Conservation (phyloP, 495 filamentous ascomycete genomes). For the Daldinia decipiens region DNA sequence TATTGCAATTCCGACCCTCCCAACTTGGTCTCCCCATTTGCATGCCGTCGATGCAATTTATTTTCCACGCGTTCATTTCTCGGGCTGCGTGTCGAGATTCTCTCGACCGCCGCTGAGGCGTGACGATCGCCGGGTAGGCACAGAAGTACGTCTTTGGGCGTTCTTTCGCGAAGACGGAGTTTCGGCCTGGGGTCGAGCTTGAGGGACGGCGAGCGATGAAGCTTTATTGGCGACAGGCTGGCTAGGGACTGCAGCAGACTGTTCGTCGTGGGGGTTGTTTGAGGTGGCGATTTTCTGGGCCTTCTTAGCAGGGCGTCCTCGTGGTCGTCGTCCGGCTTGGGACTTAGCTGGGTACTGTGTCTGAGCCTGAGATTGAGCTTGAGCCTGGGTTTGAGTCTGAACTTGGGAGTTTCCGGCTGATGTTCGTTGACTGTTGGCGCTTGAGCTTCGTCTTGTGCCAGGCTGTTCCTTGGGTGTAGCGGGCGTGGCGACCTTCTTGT, state of each 20-base stretch:
- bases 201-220: background rate
- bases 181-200: background rate
- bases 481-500: background rate
- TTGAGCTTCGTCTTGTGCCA: background rate
- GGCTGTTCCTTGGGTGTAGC: background rate
- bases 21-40: background rate
- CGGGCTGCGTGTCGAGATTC: background rate
- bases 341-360: background rate
- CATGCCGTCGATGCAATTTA: background rate
- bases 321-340: background rate
- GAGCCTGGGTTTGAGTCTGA: background rate
- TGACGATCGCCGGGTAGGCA: background rate
- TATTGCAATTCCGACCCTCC: background rate
- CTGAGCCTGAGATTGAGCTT: background rate
- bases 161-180: background rate
- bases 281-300: background rate
- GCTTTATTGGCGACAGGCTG: too few relatives aligned
- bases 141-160: background rate
- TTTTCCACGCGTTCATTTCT: background rate
- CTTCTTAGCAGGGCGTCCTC: background rate
- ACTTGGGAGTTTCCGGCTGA: background rate
- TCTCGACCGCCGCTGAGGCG: background rate
- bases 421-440: background rate
- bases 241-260: background rate
- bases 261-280: background rate